These are phyloP conservation scores for Saccharomycopsis hybrid DNA, from an alignment of 1,139 yeast genomes.

Conservation along the genomic window DNA sequence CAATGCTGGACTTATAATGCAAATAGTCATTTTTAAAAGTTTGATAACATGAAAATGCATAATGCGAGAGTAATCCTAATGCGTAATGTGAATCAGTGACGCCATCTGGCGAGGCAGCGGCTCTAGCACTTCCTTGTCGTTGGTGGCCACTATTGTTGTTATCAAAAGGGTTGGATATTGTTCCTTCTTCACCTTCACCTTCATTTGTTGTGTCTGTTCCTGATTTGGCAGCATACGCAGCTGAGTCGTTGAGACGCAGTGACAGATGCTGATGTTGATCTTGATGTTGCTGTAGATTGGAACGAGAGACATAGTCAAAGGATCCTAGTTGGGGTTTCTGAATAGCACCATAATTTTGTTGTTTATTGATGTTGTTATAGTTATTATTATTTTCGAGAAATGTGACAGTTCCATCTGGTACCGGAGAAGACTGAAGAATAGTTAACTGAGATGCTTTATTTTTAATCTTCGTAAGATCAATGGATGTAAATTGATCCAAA, in stretches of 20 bases:
- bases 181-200: background rate
- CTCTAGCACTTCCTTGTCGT: too few species aligned
- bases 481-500: slow-evolving; percentile 18
- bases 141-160: background rate
- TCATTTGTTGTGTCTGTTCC: too few species aligned
- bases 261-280: background rate
- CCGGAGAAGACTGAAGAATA: too few species aligned
- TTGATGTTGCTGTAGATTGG: background rate
- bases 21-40: slow-evolving; percentile 14
- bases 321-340: background rate
- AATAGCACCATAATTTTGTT: background rate
- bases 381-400: background rate
- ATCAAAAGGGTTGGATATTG: background rate
- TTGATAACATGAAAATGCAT: slow-evolving; percentile 13
- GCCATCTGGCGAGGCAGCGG: background rate
- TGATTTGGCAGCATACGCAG: too few species aligned
- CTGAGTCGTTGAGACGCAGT: too few species aligned
- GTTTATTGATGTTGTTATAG: too few species aligned
- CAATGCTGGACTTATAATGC: slow-evolving; percentile 4
- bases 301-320: background rate
- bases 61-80: slow-evolving; percentile 13
- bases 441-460: background rate
- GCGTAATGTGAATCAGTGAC: slow-evolving; percentile 10
- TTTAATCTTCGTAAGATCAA: slow-evolving; percentile 14
- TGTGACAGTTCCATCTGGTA: background rate